phyloP scores from a whole-genome alignment of 148 eudicot genomes.

The Gaultheria prostrata region DNA sequence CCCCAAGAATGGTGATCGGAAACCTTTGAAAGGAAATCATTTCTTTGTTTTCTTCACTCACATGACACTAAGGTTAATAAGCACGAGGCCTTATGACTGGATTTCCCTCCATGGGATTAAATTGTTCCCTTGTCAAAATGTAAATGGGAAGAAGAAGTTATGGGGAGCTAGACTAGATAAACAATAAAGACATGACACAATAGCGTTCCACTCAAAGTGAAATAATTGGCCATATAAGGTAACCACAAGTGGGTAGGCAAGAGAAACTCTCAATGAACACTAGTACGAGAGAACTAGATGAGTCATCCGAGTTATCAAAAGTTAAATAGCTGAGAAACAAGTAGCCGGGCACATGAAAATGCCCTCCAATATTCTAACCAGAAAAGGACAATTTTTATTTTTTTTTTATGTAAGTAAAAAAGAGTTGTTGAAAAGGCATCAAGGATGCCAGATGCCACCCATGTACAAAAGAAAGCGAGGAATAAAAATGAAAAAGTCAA shows the following conservation, averaged over 20 bases:
- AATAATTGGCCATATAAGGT: background rate
- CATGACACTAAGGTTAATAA: background rate
- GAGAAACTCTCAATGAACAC: too few species aligned
- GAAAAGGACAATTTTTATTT: background rate
- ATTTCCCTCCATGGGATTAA: background rate
- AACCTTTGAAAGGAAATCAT: background rate
- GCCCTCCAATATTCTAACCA: background rate
- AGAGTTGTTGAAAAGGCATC: too few species aligned
- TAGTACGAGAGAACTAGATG: background rate
- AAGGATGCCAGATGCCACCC: too few species aligned
- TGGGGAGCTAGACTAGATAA: too few species aligned
- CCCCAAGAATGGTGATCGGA: background rate
- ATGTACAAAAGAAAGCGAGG: too few species aligned
- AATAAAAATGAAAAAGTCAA: too few species aligned
- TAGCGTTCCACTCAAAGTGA: background rate
- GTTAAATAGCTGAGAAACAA: conserved; percentile 5
- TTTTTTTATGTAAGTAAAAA: too few species aligned
- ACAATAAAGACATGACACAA: background rate
- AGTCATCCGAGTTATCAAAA: background rate
- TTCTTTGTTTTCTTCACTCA: background rate
- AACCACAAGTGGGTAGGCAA: background rate
- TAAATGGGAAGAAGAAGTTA: background rate
- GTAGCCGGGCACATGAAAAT: background rate
- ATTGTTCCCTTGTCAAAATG: background rate
- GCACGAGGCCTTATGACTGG: background rate